Conservation (phyloP, 2,329 filamentous ascomycete genomes). For the Dactylellina leptospora region DNA sequence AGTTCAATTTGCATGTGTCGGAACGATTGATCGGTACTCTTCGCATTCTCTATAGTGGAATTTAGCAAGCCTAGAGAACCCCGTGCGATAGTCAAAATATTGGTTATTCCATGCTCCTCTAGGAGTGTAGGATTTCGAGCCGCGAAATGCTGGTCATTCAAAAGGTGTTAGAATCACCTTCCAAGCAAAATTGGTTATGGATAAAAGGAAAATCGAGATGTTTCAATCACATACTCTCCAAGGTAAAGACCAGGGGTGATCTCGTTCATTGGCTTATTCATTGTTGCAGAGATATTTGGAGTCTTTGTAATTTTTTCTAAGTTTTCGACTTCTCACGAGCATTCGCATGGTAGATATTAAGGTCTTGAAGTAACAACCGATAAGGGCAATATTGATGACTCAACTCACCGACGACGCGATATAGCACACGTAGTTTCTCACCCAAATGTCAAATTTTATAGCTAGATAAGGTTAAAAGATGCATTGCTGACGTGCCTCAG, state of each 20-base stretch:
- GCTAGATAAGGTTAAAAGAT: too few species aligned
- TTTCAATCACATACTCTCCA: constrained; percentile 34
- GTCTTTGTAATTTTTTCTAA: too few species aligned
- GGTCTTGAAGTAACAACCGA: too few species aligned
- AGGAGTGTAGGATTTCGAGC: constrained; percentile 26
- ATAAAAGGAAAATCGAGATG: background rate
- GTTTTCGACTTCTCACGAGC: too few species aligned
- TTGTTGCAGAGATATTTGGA: constrained; percentile 5
- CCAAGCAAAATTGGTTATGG: too few species aligned
- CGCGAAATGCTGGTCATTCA: constrained; percentile 28
- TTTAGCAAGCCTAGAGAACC: constrained; percentile 35
- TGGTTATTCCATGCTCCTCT: constrained; percentile 12
- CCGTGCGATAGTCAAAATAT: constrained; percentile 41
- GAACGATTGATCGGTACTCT: background rate
- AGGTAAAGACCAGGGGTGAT: constrained; percentile 38
- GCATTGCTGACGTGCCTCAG: too few species aligned
- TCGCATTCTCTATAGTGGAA: constrained; percentile 9
- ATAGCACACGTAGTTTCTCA: too few species aligned
- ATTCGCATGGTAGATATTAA: too few species aligned
- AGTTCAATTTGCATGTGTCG: constrained; percentile 42
- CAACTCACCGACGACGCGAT: too few species aligned
- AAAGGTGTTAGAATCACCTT: background rate
- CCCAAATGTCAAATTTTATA: too few species aligned
- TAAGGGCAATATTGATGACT: too few species aligned
- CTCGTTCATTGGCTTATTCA: constrained; percentile 50